Evolutionary conservation across 2,329 filamentous ascomycete species (phyloP).

Genomic region (Fusarium sarcochroum): DNA sequence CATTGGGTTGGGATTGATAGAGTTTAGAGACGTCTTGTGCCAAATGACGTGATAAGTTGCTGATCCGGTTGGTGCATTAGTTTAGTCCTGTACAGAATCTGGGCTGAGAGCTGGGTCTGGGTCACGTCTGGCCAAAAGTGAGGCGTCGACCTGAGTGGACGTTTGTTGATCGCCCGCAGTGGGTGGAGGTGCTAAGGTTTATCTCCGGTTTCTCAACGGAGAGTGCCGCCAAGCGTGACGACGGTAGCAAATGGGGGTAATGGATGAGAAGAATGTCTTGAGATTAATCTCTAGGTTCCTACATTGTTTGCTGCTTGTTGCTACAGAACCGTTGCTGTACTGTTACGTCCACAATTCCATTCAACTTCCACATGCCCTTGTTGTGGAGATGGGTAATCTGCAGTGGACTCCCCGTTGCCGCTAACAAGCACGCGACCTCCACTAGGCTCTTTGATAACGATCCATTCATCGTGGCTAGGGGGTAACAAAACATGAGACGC

Average conservation of each 20-base stretch:
- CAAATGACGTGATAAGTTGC: constrained; percentile 35
- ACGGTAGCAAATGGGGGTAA: not conserved
- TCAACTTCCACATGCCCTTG: constrained; percentile 15
- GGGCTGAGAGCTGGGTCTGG: constrained; percentile 13
- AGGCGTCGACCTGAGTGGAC: constrained; percentile 25
- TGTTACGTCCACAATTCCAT: constrained; percentile 34
- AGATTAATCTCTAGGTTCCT: constrained; percentile 15
- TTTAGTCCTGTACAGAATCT: not conserved
- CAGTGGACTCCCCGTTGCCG: constrained; percentile 34
- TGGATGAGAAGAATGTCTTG: constrained; percentile 2
- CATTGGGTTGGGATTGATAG: constrained; percentile 8
- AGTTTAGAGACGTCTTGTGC: constrained; percentile 23
- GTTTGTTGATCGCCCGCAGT: constrained; percentile 20
- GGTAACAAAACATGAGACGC: too few species aligned
- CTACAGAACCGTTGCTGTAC: constrained; percentile 20
- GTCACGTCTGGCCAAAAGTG: constrained; percentile 25
- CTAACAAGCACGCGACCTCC: constrained; percentile 43
- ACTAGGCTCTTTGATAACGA: constrained; percentile 42
- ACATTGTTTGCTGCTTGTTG: constrained; percentile 17
- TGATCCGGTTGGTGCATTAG: constrained; percentile 26
- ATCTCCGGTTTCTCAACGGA: constrained; percentile 1
- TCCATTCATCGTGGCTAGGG: not conserved
- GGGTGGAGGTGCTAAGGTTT: constrained; percentile 25
- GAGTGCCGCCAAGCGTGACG: not conserved
- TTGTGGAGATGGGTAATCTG: constrained; percentile 22